phyloP scores from a whole-genome alignment of 192 early-diverging fungal genomes.

The Rhizoclosmatium globosum region DNA sequence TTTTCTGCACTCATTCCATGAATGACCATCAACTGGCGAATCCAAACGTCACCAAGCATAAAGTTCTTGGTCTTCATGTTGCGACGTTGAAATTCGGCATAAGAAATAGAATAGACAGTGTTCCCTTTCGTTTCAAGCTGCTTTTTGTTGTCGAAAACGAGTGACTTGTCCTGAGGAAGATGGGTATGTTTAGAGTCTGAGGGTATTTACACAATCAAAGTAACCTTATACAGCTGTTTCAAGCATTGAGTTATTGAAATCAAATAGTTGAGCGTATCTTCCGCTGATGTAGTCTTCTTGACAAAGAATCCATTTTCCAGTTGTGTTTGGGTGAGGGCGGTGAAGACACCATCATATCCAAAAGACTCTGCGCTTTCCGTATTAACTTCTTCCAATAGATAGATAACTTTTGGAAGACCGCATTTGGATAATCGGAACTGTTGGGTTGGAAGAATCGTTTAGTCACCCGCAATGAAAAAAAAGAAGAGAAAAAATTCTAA shows the following conservation, averaged over 20 bases:
- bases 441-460: background rate
- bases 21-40: constrained; percentile 85
- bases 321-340: constrained; percentile 80
- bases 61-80: constrained; percentile 80
- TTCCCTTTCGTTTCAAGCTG: constrained; percentile 1
- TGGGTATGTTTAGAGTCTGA: background rate
- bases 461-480: background rate
- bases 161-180: background rate
- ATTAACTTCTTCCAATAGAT: constrained; percentile 86
- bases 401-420: constrained; percentile 79
- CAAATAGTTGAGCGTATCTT: constrained; percentile 86
- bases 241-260: constrained; percentile 68
- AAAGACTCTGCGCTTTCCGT: constrained; percentile 65
- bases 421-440: constrained; percentile 76
- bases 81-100: constrained; percentile 67
- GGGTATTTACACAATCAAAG: background rate
- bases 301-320: constrained; percentile 84
- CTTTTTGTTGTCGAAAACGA: background rate
- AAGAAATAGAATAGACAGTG: constrained; percentile 58
- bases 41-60: constrained; percentile 79
- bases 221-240: constrained; percentile 61
- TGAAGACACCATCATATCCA: constrained; percentile 69
- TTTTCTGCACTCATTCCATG: constrained; percentile 87
- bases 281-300: constrained; percentile 75
- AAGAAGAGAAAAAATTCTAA: constrained; percentile 2